Percentiles rank a stretch among this genome's conserved stretches.
phyloP scores from a whole-genome alignment of 108 stramenopile genomes.

The Pinguiococcus pyrenoidosus region DNA sequence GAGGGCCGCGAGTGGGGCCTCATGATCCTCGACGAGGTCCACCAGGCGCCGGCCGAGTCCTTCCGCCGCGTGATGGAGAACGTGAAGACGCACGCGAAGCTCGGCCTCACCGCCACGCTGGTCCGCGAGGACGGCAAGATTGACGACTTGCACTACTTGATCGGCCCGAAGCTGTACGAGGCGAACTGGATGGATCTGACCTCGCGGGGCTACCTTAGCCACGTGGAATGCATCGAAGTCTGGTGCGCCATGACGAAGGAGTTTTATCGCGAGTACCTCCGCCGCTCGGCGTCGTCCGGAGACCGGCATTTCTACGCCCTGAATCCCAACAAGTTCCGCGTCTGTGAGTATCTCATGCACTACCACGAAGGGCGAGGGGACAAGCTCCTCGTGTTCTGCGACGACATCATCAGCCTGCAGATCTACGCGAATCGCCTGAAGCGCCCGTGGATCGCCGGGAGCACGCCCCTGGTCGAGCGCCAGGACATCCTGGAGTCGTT shows the following conservation, averaged over 20 bases:
- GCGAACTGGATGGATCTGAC: constrained; percentile 99
- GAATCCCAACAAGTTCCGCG: constrained; percentile 90
- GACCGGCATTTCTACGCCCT: constrained; percentile 86
- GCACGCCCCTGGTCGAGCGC: too few relatives aligned
- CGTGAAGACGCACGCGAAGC: constrained; percentile 89
- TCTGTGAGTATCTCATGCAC: constrained; percentile 71
- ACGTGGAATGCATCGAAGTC: constrained; percentile 96
- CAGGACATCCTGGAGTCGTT: constrained; percentile 79
- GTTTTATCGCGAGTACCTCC: constrained; percentile 89
- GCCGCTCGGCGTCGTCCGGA: constrained; percentile 24
- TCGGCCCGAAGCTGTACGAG: constrained; percentile 99
- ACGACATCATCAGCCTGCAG: constrained; percentile 77
- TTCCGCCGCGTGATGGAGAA: constrained; percentile 76
- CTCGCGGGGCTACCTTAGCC: constrained; percentile 81
- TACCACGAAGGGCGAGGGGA: constrained; percentile 88
- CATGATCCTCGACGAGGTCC: constrained; percentile 93
- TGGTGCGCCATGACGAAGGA: constrained; percentile 98
- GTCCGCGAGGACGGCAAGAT: constrained; percentile 97
- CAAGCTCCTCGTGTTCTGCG: constrained; percentile 95
- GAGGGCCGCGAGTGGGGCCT: constrained; percentile 90
- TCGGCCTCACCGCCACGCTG: constrained; percentile 94
- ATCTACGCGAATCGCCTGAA: constrained; percentile 66
- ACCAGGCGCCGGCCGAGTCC: constrained; percentile 84
- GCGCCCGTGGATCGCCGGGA: too few relatives aligned
- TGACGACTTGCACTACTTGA: constrained; percentile 85